Evolutionary conservation across 2,329 filamentous ascomycete species (phyloP), one percentile per base, ranked within the genome.

Genomic region (Periconia digitata): DNA sequence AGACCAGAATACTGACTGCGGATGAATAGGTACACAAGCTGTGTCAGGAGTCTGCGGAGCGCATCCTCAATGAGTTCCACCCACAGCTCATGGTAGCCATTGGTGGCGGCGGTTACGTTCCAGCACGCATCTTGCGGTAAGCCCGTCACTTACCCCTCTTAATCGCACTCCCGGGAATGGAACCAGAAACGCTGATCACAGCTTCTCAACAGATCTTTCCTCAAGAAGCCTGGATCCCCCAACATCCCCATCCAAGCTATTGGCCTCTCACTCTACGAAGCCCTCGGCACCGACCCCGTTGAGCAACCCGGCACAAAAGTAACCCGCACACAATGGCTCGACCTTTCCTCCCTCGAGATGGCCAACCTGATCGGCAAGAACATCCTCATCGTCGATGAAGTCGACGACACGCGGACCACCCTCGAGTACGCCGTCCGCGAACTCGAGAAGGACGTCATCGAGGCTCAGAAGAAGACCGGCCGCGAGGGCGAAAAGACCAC

Each of bases 171-270:
- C 37, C 20, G 21, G 5, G 4, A 21, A 16, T 12, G 8, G 13
- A 40, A 32, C 12, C n/a, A 32, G 17, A 27, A 24, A 36, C 10
- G 37, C 58, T 56, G 38, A 57, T 35, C 49, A 43, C 12, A 32
- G 17, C 41, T 42, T 17, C 3, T 10, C 24, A 21, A 3, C 46
- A 65, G 61, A 76, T 97, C 94, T 17, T 99, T 99, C 81, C 88
- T 99, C 73, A 96, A 95, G 81, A 84, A 85, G 70, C 81, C 89
- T 51, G 90, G 88, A 62, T 83, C 80, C 54, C 85, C 91, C 74
- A 99, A 99, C 79, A 99, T 99, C 67, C 92, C 94, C 60, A 99
- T 99, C 75, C 94, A 99, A 81, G 94, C 94, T 57, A 99, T 99
- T 72, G 94, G 94, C 41, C 87, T 99, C 56, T 97, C 92, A 18